phyloP scores from a whole-genome alignment of 2,329 filamentous ascomycete genomes.

The Penicillium sp. region DNA sequence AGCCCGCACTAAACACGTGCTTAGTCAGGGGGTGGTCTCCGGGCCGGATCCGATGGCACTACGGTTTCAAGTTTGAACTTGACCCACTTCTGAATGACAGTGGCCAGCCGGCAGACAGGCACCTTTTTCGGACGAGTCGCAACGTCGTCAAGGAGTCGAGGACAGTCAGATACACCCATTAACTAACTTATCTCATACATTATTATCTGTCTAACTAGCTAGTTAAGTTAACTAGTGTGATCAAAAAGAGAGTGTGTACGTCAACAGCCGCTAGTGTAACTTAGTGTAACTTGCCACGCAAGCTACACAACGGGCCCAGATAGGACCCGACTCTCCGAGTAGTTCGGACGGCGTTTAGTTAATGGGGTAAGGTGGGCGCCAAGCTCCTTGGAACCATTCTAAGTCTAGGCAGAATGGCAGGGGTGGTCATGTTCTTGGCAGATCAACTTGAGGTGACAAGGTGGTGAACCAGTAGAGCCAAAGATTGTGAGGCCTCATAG shows the following conservation, averaged over 20 bases:
- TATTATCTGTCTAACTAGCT: no score
- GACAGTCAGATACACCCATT: no score
- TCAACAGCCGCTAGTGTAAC: conserved; percentile 7
- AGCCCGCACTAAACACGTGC: background rate
- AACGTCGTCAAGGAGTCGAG: no score
- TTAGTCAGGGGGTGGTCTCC: background rate
- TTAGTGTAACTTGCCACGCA: conserved; percentile 8
- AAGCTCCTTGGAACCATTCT: no score
- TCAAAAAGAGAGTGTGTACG: background rate
- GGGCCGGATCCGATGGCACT: background rate
- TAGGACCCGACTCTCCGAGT: background rate
- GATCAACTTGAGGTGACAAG: background rate
- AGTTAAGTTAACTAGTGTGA: background rate
- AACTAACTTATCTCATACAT: no score
- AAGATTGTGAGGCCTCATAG: background rate
- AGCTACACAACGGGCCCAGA: conserved; percentile 1
- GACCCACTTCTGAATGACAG: background rate
- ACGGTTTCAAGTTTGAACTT: background rate
- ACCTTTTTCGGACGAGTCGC: background rate
- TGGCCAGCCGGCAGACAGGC: background rate
- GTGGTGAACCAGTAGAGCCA: background rate
- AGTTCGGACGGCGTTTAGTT: background rate
- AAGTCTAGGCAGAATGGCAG: background rate
- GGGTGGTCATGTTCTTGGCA: background rate
- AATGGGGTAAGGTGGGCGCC: background rate